These are phyloP conservation scores for Trichosporon coremiiforme DNA, from an alignment of 1,284 basidiomycete genomes.

Conservation along the genomic window DNA sequence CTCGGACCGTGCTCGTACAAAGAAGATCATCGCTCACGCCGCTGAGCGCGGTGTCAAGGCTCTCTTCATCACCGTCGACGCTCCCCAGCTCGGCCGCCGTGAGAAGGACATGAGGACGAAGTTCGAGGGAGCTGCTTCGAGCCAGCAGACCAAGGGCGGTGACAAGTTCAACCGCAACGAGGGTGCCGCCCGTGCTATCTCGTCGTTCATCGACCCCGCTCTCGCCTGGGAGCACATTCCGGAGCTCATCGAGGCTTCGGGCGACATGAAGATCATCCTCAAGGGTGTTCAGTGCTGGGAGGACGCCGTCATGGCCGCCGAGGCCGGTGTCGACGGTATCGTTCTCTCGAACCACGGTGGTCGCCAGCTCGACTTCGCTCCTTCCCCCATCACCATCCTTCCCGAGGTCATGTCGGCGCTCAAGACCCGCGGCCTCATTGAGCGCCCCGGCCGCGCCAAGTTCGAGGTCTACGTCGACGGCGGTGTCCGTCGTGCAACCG, in stretches of 20 bases:
- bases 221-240: conserved; percentile 82
- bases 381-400: conserved; percentile 85
- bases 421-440: conserved; percentile 64
- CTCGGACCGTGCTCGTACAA: conserved; percentile 76
- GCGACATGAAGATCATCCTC: conserved; percentile 80
- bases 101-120: conserved; percentile 97
- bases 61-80: conserved; percentile 89
- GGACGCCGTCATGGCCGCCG: conserved; percentile 86
- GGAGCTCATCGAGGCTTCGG: conserved; percentile 87
- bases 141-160: conserved; percentile 61
- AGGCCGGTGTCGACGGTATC: conserved; percentile 75
- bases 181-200: conserved; percentile 90
- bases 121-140: conserved; percentile 82
- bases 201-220: conserved; percentile 91
- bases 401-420: conserved; percentile 81
- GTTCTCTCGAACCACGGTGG: conserved; percentile 66
- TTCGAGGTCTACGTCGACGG: conserved; percentile 92
- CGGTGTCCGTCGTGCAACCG: conserved; percentile 84
- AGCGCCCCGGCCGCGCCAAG: conserved; percentile 54
- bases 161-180: conserved; percentile 76
- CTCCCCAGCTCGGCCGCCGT: conserved; percentile 84
- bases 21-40: conserved; percentile 79
- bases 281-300: conserved; percentile 95
- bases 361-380: conserved; percentile 86
- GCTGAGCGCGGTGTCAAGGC: conserved; percentile 78